These are phyloP conservation scores for Zizania latifolia DNA, from an alignment of 176 grass and related monocot species.

Conservation along the genomic window DNA sequence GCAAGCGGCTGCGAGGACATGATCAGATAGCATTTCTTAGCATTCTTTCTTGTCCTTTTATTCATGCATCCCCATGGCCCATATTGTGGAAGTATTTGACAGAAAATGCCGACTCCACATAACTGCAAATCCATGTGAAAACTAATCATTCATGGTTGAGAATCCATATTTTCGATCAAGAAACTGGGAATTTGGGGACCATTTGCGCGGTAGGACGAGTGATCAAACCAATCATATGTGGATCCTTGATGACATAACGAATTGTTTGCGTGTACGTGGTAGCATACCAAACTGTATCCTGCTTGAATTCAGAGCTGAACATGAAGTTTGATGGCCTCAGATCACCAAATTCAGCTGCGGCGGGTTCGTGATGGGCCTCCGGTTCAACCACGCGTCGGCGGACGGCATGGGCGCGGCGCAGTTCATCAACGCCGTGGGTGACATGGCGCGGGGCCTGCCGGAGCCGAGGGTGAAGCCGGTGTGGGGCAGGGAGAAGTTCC, in stretches of 20 bases:
- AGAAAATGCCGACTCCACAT: background rate
- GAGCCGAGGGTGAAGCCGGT: conserved; percentile 41
- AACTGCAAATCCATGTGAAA: background rate
- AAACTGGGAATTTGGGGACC: background rate
- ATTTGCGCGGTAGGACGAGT: background rate
- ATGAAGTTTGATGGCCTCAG: background rate
- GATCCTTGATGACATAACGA: too few species aligned
- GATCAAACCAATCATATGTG: background rate
- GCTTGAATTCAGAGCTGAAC: background rate
- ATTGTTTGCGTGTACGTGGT: background rate
- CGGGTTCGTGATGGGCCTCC: conserved; percentile 58
- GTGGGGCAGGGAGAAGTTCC: conserved; percentile 63
- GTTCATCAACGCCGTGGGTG: conserved; percentile 50
- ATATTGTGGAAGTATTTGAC: background rate
- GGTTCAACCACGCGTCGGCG: conserved; percentile 57
- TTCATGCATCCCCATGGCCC: background rate
- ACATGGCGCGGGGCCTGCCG: conserved; percentile 50
- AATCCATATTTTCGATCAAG: background rate
- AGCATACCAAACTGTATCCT: background rate
- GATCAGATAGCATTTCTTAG: background rate
- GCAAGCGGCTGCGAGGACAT: too few species aligned
- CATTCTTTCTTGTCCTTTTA: background rate
- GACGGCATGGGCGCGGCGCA: conserved; percentile 59
- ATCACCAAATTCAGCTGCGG: conserved; percentile 66
- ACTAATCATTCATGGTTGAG: background rate